Base-by-base conservation (phyloP, 768 basidiomycete species). In the Leccinum disarticulatum region DNA sequence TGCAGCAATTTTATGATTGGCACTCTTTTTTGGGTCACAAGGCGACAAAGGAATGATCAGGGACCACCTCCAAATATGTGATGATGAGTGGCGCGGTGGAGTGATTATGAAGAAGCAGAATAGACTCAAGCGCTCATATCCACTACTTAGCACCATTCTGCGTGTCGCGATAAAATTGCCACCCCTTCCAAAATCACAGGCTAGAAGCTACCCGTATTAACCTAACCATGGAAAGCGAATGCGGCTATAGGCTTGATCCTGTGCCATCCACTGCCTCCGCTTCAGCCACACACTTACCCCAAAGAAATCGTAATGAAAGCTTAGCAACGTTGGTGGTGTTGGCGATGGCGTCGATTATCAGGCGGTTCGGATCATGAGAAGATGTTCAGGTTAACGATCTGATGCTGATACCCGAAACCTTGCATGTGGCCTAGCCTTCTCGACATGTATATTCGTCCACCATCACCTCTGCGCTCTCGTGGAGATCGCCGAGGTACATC, bases 271-370 rank as follows among this genome's bases (percentile, higher is more conserved):
- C 46, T 43, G 41, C 35, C n/a, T 30, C 41, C 25, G 22, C 28
- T 38, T 52, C 41, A 52, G n/a, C 19, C 61, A 30, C 33, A 25
- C 19, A 46, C 19, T 22, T 17, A 30, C 61, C 50, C 49, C 33
- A 55, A 46, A 41, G 35, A 33, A 52, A 43, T 8, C 58, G 30
- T 35, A 31, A 33, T 6, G 11, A 52, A 15, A 41, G 52, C n/a
- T 15, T n/a, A 35, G 27, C 38, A 27, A 38, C 36, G 14, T n/a
- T 43, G 8, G 54, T 41, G 9, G 30, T 22, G 43, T 56, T 31
- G 38, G 56, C 15, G 13, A 52, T 22, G 19, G 17, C 9, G 13
- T 61, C 52, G 59, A 46, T 36, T 61, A 35, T n/a, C 19, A 49
- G 14, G 28, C 14, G 50, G 50, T 25, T 35, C 33, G 19, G 46